Conservation (phyloP, 1,139 yeast species). For the Diutina sp. region DNA sequence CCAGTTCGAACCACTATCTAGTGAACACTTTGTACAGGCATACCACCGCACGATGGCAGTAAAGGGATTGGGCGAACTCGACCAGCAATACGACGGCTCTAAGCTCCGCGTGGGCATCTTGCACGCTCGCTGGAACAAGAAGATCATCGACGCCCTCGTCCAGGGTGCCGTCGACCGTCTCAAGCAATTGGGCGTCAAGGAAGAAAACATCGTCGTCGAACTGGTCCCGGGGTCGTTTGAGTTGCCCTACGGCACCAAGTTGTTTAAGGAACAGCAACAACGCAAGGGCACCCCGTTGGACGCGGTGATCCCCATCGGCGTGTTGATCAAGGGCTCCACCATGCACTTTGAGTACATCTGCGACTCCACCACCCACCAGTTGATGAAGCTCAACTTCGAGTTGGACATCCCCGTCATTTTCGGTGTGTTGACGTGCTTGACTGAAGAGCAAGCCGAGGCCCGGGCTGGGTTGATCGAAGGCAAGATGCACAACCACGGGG, state of each 20-base stretch:
- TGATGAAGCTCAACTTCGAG: conserved; percentile 72
- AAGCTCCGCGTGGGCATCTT: conserved; percentile 67
- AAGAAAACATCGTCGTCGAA: conserved; percentile 65
- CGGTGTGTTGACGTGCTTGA: conserved; percentile 85
- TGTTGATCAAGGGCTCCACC: conserved; percentile 88
- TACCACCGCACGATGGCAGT: conserved; percentile 42
- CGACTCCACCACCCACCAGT: conserved; percentile 75
- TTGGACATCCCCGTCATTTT: conserved; percentile 73
- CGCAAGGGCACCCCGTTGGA: conserved; percentile 44
- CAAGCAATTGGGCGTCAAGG: conserved; percentile 52
- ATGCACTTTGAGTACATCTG: conserved; percentile 98
- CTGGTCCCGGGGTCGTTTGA: conserved; percentile 93
- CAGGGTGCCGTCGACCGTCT: conserved; percentile 61
- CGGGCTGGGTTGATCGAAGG: conserved; percentile 82
- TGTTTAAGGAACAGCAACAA: conserved; percentile 33
- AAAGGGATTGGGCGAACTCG: conserved; percentile 67
- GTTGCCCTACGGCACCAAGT: conserved; percentile 70
- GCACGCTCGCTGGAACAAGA: conserved; percentile 90
- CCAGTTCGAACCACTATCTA: background rate
- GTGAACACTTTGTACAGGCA: background rate
- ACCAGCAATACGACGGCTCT: conserved; percentile 61
- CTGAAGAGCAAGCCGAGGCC: conserved; percentile 86
- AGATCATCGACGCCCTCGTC: conserved; percentile 68
- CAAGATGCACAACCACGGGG: conserved; percentile 86
- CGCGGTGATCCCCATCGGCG: conserved; percentile 89